Evolutionary conservation across 192 early-diverging fungal genomes (phyloP).

Genomic region (Blastocladiella britannica): DNA sequence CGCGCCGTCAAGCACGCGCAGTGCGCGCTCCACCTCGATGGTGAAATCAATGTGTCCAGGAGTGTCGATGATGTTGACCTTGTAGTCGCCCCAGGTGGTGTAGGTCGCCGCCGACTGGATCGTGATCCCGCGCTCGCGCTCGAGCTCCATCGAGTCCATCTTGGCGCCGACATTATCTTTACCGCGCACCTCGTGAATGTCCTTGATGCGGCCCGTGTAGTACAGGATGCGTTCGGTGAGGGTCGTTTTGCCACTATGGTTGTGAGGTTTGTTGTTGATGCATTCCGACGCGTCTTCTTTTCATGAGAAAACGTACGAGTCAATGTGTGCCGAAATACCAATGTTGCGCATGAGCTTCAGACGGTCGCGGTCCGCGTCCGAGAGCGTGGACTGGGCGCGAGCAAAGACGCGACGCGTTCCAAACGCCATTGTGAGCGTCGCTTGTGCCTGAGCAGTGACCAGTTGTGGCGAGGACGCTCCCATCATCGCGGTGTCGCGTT

Average conservation of each 20-base stretch:
- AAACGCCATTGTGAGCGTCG: too few species aligned
- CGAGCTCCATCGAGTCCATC: slow-evolving; percentile 99
- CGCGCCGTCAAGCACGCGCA: slow-evolving; percentile 73
- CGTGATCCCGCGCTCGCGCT: slow-evolving; percentile 82
- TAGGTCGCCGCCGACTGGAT: slow-evolving; percentile 77
- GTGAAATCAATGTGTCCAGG: slow-evolving; percentile 82
- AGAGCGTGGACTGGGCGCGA: neutral
- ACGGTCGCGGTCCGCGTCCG: slow-evolving; percentile 18
- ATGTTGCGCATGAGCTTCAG: slow-evolving; percentile 55
- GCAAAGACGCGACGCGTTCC: neutral
- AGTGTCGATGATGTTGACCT: slow-evolving; percentile 73
- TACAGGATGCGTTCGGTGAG: slow-evolving; percentile 64
- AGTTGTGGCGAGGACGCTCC: too few species aligned
- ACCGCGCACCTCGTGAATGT: slow-evolving; percentile 73
- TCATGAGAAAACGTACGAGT: too few species aligned
- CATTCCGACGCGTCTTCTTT: too few species aligned
- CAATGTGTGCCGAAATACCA: slow-evolving; percentile 74
- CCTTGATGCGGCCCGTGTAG: slow-evolving; percentile 71
- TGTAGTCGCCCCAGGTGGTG: slow-evolving; percentile 51
- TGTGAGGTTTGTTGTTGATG: too few species aligned
- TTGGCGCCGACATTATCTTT: slow-evolving; percentile 83
- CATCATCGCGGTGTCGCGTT: too few species aligned
- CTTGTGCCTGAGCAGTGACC: too few species aligned
- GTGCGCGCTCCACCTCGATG: slow-evolving; percentile 69
- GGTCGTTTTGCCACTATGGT: slow-evolving; percentile 76